phyloP scores from a whole-genome alignment of 163 green algal species.

The Coccomyxa subellipsoidea region DNA sequence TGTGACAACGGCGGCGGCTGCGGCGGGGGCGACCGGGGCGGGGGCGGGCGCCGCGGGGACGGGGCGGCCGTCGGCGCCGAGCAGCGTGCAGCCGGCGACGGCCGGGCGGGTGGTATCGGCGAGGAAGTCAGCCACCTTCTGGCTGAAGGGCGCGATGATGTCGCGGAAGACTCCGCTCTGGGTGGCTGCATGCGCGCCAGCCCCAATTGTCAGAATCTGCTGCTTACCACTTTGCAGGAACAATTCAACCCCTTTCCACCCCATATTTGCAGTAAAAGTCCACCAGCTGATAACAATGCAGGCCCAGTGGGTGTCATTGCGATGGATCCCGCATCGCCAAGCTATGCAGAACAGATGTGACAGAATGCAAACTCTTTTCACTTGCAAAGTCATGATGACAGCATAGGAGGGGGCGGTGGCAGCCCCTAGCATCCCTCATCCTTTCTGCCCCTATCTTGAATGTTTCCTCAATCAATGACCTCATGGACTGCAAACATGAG shows the following conservation, averaged over 20 bases:
- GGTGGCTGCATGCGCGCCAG: neutral
- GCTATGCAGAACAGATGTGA: neutral
- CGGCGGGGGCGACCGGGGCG: neutral
- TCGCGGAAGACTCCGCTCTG: neutral
- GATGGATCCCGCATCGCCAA: too few species aligned
- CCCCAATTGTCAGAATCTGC: neutral
- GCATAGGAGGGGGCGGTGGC: neutral
- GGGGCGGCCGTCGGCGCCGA: neutral
- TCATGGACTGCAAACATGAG: too few species aligned
- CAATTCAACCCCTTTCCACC: neutral
- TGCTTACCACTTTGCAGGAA: neutral
- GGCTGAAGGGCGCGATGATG: conserved; percentile 3
- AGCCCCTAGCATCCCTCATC: neutral
- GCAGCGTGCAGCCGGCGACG: neutral
- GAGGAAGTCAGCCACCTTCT: neutral
- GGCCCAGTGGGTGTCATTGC: too few species aligned
- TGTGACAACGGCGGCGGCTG: neutral
- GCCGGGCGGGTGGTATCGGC: neutral
- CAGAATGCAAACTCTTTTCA: neutral
- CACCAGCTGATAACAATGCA: too few species aligned
- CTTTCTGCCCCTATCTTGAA: neutral
- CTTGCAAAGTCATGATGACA: neutral
- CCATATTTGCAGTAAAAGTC: too few species aligned
- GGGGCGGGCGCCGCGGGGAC: neutral
- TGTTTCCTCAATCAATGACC: neutral